Evolutionary conservation across 179 eudicot genomes (phyloP), one percentile per base, ranked within the genome.

Genomic region (Dionaea muscipula): DNA sequence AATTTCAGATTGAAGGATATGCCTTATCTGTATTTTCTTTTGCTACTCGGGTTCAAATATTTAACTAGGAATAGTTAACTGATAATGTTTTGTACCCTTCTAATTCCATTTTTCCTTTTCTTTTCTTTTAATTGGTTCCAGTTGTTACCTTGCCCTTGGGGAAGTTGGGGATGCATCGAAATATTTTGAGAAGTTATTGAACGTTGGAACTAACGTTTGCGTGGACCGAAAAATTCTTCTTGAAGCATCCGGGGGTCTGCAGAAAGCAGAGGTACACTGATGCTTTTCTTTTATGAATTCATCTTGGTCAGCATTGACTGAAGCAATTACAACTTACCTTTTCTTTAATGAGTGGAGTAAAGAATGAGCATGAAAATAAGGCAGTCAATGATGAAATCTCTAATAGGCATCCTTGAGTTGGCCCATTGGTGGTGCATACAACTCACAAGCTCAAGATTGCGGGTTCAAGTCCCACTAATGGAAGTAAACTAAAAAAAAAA

Each of bases 61-160:
- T 28, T 28, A 3, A 28, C 35, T 8, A 28, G 35, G n/a, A n/a
- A 28, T 28, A 8, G 35, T 28, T 28, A 28, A 28, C 35, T 28
- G 35, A 28, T 28, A 8, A 28, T 3, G 43, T n/a, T 38, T 38
- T 9, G 12, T 7, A 11, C 15, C 15, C 16, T 11, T 11, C 43
- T 38, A n/a, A 15, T 0, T 38, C 43, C 15, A 11, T 13, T 38
- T 38, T 13, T 38, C 43, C 12, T 38, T 38, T 18, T 4, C 40
- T 26, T 25, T 40, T 26, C 19, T 47, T 51, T 52, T 57, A 50
- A 36, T 58, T 52, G 64, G 56, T 68, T 70, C 35, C 63, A 93
- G 99, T 59, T 88, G 89, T 59, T 78, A 82, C 75, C 83, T 93
- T 70, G 81, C 86, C n/a, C 78, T 93, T 63, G 99, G 99, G 60